phyloP scores from a whole-genome alignment of 2,329 filamentous ascomycete species.

The Pseudogymnoascus destructans region DNA sequence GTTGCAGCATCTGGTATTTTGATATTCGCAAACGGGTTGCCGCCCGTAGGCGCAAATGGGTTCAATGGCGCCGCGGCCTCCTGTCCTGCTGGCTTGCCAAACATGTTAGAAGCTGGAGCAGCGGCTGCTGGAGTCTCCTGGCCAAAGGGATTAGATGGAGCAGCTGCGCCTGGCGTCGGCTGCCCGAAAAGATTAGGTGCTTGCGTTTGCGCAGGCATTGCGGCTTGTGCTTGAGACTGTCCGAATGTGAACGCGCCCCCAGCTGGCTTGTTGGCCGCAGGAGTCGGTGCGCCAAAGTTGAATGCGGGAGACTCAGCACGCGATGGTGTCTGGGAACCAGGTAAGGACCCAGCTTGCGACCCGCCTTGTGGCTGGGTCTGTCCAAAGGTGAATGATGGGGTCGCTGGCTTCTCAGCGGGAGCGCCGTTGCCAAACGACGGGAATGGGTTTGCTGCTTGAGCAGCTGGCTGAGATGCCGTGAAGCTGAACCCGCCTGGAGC shows the following conservation, averaged over 20 bases:
- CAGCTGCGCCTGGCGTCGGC: neutral
- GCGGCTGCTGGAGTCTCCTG: neutral
- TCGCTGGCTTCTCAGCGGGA: constrained; percentile 2
- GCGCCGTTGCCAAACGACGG: neutral
- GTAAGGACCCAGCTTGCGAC: neutral
- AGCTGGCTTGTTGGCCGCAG: neutral
- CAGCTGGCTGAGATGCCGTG: neutral
- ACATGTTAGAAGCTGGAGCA: constrained; percentile 1
- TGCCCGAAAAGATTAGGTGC: neutral
- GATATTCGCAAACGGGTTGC: neutral
- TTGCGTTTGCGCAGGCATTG: neutral
- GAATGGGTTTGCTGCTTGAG: neutral
- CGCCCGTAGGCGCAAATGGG: neutral
- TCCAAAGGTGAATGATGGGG: constrained; percentile 5
- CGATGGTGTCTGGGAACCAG: neutral
- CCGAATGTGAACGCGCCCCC: constrained; percentile 1
- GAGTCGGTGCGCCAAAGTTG: neutral
- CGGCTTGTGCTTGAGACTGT: neutral
- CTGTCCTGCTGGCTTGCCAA: constrained; percentile 4
- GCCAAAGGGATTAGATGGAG: neutral
- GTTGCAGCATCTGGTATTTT: neutral
- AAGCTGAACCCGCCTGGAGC: neutral
- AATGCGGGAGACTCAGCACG: neutral
- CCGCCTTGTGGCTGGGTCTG: neutral
- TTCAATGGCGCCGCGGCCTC: neutral